Percentiles rank a stretch among this genome's conserved stretches.
Evolutionary conservation across 2,329 filamentous ascomycete species (phyloP).

Genomic region (Fonsecaea erecta): DNA sequence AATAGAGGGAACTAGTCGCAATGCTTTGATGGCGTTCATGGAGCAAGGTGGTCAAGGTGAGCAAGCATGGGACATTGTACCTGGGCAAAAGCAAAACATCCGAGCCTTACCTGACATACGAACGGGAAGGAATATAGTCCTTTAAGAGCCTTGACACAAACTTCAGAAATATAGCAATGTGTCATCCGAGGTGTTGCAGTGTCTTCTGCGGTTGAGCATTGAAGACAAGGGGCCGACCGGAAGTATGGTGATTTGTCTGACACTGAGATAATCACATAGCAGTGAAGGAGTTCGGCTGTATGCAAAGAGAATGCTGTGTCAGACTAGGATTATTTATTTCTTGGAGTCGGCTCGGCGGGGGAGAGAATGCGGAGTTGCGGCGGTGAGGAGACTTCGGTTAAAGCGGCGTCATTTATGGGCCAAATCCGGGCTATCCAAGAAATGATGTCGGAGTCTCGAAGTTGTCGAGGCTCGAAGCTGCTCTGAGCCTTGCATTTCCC

Average conservation of each 20-base stretch:
- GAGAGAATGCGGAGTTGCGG: not conserved
- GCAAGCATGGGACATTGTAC: not conserved
- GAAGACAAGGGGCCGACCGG: not conserved
- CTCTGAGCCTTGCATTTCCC: conserved; percentile 2
- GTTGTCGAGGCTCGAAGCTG: conserved; percentile 14
- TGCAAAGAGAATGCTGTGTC: not conserved
- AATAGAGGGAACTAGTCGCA: not conserved
- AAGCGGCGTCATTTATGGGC: not conserved
- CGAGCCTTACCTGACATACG: not conserved
- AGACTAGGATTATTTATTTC: not conserved
- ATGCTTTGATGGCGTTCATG: not conserved
- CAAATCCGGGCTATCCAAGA: not conserved
- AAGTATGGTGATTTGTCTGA: not conserved
- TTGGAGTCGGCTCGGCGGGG: not conserved
- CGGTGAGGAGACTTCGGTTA: not conserved
- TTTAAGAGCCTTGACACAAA: not conserved
- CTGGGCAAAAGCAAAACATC: not conserved
- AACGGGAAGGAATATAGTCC: not conserved
- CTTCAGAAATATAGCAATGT: not conserved
- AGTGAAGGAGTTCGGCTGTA: not conserved
- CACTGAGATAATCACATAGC: not conserved
- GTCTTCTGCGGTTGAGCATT: not conserved
- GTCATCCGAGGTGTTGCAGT: not conserved
- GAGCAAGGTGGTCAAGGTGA: not conserved
- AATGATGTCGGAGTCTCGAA: conserved; percentile 1